Base-by-base conservation (phyloP, 2,329 filamentous ascomycete genomes). In the Exophiala spinifera region DNA sequence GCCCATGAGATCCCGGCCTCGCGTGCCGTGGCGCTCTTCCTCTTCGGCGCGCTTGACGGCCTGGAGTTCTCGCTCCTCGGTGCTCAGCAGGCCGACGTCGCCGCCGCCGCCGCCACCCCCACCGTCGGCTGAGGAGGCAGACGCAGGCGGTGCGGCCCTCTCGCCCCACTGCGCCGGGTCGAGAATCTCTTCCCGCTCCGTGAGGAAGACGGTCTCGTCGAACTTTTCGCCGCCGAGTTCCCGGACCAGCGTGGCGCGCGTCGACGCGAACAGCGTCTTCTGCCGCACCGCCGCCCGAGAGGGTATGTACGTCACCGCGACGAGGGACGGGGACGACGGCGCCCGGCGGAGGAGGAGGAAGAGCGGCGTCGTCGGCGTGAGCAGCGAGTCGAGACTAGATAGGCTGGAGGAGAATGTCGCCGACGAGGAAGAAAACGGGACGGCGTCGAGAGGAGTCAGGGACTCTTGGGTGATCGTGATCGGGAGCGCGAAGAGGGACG, bases 231-330 rank as follows among this genome's bases (percentile, higher is more conserved):
- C 75, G 40, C 83, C 83, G 20, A 86, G 72, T 64, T 85, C 82
- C 4, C 83, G 72, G 14, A 78, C 74, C 13, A 86, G 72, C 1
- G 82, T 84, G 28, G 83, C 70, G 2, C 83, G 78, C 34, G 83
- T 85, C n/a, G 77, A 79, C 14, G 83, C 83, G 69, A 85, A 85
- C 31, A 86, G 77, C 67, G 81, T 86, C 70, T 86, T 86, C 56
- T 83, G 77, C 33, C 83, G 79, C 34, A 86, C 83, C 0, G 81
- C 80, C 4, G 83, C 82, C 43, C 81, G 72, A 56, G 82, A 81
- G 6, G 83, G 83, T 20, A 86, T 80, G 64, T 84, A 86, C 34
- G 83, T 85, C 25, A 86, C 68, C 2, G 82, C 81, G 36, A 80
- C 71, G 31, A 76, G 53, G 25, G 46, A n/a, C 2, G 14, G 36